Conservation (phyloP, 805 yeast genomes). For the Monosporozyma aerobia region DNA sequence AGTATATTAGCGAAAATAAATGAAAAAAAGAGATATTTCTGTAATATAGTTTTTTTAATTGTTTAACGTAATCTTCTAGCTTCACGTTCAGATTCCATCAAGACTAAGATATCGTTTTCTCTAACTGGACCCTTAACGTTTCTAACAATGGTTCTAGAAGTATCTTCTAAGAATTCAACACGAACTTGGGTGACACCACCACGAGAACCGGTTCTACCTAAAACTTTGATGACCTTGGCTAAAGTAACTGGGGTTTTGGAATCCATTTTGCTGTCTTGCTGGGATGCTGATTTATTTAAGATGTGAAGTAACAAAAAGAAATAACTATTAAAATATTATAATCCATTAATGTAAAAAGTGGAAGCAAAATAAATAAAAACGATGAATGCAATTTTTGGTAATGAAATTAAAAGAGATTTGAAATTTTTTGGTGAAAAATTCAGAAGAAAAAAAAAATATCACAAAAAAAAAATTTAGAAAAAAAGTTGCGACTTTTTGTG, state of each 20-base stretch:
- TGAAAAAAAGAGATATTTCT: not conserved
- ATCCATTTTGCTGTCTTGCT: slow-evolving; percentile 26
- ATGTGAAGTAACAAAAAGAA: not conserved
- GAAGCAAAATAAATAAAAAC: not conserved
- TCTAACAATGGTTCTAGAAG: slow-evolving; percentile 93
- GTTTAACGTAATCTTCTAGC: slow-evolving; percentile 84
- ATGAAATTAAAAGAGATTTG: not conserved
- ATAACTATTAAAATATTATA: slow-evolving; percentile 1
- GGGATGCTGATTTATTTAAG: slow-evolving; percentile 2
- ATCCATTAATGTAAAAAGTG: not conserved
- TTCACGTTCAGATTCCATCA: slow-evolving; percentile 99
- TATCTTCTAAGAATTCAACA: slow-evolving; percentile 92
- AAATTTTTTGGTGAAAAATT: not conserved
- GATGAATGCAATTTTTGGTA: not conserved
- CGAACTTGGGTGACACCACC: slow-evolving; percentile 99
- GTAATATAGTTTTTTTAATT: not conserved
- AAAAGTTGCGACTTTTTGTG: slow-evolving; percentile 1
- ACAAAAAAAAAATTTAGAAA: not conserved
- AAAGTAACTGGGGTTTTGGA: slow-evolving; percentile 89
- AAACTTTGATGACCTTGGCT: slow-evolving; percentile 98
- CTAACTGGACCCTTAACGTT: slow-evolving; percentile 97
- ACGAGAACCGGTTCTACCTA: slow-evolving; percentile 99
- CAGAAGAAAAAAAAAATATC: not conserved
- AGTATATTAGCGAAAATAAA: not conserved
- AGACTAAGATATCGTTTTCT: slow-evolving; percentile 95